These are phyloP conservation scores for Mycena haematopus DNA, from an alignment of 768 basidiomycete species.

Conservation along the genomic window DNA sequence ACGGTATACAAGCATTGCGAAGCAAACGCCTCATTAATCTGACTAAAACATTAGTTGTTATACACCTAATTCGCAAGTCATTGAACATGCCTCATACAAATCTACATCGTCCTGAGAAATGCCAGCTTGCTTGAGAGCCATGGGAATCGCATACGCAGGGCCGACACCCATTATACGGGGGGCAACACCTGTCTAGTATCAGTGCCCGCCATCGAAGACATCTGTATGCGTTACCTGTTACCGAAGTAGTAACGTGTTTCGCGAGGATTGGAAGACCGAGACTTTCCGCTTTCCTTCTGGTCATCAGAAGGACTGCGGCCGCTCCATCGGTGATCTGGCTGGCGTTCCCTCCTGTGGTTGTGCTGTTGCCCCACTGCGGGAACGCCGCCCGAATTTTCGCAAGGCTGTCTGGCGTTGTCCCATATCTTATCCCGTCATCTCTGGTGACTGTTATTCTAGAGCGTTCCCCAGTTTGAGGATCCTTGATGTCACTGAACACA, in stretches of 20 bases:
- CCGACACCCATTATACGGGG: slow-evolving; percentile 92
- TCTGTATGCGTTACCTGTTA: slow-evolving; percentile 52
- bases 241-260: slow-evolving; percentile 76
- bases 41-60: slow-evolving; percentile 4
- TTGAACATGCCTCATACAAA: slow-evolving; percentile 69
- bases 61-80: not conserved
- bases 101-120: slow-evolving; percentile 75
- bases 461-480: slow-evolving; percentile 59
- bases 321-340: slow-evolving; percentile 87
- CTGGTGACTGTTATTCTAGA: slow-evolving; percentile 60
- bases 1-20: slow-evolving; percentile 81
- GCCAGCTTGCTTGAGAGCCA: slow-evolving; percentile 71
- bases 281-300: slow-evolving; percentile 75
- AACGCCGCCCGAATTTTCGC: slow-evolving; percentile 76
- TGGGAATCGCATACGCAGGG: slow-evolving; percentile 84
- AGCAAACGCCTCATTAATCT: slow-evolving; percentile 95
- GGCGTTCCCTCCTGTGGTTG: slow-evolving; percentile 87
- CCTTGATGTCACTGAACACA: slow-evolving; percentile 64
- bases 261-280: slow-evolving; percentile 77
- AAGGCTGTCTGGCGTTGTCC: slow-evolving; percentile 71
- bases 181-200: slow-evolving; percentile 55
- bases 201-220: not conserved
- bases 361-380: slow-evolving; percentile 78
- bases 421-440: slow-evolving; percentile 82
- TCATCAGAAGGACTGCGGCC: slow-evolving; percentile 85